These are phyloP conservation scores for Cadophora sp. DNA, from an alignment of 2,329 filamentous ascomycete species.

Conservation along the genomic window DNA sequence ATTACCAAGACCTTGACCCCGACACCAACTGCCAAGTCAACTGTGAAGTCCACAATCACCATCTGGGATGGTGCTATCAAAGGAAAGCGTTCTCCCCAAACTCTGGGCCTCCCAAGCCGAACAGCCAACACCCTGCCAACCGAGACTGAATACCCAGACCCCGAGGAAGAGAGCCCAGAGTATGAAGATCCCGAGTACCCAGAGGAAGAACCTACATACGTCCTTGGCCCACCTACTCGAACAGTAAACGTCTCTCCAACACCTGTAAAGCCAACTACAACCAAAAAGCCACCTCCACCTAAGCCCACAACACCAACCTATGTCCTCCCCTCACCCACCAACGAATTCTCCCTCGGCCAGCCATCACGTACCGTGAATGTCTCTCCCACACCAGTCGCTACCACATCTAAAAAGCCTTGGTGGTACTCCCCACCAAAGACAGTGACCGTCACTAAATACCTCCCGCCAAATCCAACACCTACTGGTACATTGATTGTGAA, in stretches of 20 bases:
- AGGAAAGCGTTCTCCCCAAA: constrained; percentile 3
- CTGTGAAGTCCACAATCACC: constrained; percentile 4
- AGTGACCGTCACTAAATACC: background rate
- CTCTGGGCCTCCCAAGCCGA: constrained; percentile 1
- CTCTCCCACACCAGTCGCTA: constrained; percentile 2
- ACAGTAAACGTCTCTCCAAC: constrained; percentile 1
- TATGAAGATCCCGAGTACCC: constrained; percentile 1
- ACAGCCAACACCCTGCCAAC: background rate
- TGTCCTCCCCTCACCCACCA: background rate
- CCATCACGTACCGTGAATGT: background rate
- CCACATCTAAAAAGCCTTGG: constrained; percentile 3
- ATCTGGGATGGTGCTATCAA: constrained; percentile 2
- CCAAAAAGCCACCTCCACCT: background rate
- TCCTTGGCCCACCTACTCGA: constrained; percentile 6
- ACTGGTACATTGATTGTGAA: constrained; percentile 7
- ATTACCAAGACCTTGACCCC: background rate
- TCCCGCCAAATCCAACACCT: background rate
- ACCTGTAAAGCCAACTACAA: background rate
- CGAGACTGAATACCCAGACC: constrained; percentile 2
- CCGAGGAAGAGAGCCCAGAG: background rate
- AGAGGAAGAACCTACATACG: constrained; percentile 7
- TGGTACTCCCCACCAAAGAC: background rate
- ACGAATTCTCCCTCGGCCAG: background rate
- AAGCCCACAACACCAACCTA: background rate
- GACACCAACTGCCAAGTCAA: background rate